phyloP scores from a whole-genome alignment of 2,329 filamentous ascomycete species.

The Diaporthe nobilis region DNA sequence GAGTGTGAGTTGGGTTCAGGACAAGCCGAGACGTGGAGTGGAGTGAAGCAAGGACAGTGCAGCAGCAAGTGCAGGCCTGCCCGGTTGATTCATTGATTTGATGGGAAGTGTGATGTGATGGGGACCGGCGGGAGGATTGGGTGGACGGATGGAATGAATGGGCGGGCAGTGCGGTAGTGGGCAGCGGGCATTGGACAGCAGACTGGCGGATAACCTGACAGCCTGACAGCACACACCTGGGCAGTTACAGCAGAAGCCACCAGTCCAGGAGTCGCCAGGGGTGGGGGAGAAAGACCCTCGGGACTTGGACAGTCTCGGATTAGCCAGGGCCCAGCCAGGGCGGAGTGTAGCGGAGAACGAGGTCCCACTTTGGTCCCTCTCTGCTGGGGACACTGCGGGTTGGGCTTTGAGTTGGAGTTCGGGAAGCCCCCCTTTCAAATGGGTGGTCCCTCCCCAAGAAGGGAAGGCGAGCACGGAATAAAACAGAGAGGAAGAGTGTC shows the following conservation, averaged over 20 bases:
- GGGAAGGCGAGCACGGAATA: not conserved
- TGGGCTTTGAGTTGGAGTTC: constrained; percentile 1
- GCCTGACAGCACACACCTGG: constrained; percentile 23
- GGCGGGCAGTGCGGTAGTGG: constrained; percentile 2
- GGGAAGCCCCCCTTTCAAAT: constrained; percentile 22
- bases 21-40: constrained; percentile 32
- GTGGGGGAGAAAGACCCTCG: constrained; percentile 13
- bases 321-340: constrained; percentile 34
- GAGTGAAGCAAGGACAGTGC: constrained; percentile 19
- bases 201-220: constrained; percentile 25
- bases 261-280: constrained; percentile 19
- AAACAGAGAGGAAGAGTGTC: too few species aligned
- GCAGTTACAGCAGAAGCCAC: not conserved
- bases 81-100: constrained; percentile 30
- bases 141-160: constrained; percentile 24
- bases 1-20: not conserved
- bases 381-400: constrained; percentile 24
- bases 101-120: not conserved
- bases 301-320: constrained; percentile 35
- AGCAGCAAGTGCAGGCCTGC: constrained; percentile 26
- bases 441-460: not conserved
- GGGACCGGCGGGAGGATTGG: constrained; percentile 14
- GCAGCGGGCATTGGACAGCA: not conserved
- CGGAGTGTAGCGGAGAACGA: constrained; percentile 24
- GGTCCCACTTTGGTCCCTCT: constrained; percentile 29